phyloP scores from a whole-genome alignment of 305 asterid genomes.

The Fraxinus latifolia region DNA sequence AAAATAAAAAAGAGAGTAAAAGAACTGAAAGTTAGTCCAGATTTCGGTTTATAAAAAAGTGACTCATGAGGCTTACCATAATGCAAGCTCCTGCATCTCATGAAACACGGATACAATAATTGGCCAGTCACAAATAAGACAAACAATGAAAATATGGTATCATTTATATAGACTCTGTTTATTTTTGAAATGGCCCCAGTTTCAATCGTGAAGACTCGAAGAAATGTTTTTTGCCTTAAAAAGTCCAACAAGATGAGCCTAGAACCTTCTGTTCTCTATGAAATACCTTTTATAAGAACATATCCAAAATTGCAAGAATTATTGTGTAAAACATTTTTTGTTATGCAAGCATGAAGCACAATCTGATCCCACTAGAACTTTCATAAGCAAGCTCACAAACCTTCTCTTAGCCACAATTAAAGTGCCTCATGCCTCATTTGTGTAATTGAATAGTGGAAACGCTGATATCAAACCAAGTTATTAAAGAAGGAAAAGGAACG shows the following conservation, averaged over 20 bases:
- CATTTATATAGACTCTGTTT: not conserved
- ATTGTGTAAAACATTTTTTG: not conserved
- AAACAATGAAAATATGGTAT: not conserved
- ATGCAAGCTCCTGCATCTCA: conserved; percentile 1
- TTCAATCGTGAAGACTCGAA: not conserved
- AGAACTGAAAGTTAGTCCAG: not conserved
- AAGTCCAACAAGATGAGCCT: not conserved
- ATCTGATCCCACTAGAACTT: not conserved
- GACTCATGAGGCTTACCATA: not conserved
- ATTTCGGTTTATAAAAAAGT: not conserved
- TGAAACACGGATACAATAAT: not conserved
- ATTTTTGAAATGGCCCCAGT: not conserved
- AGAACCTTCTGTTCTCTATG: not conserved
- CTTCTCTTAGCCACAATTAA: not conserved
- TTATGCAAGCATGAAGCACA: not conserved
- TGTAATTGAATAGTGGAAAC: not conserved
- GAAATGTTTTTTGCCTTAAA: not conserved
- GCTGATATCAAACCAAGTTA: not conserved
- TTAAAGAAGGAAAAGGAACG: not conserved
- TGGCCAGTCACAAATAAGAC: not conserved
- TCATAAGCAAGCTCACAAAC: not conserved
- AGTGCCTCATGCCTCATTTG: not conserved
- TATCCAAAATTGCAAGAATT: not conserved
- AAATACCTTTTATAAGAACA: not conserved
- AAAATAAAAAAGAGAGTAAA: not conserved